Evolutionary conservation across 75 land plant genomes (phyloP).

Genomic region (Cryptomeria japonica): DNA sequence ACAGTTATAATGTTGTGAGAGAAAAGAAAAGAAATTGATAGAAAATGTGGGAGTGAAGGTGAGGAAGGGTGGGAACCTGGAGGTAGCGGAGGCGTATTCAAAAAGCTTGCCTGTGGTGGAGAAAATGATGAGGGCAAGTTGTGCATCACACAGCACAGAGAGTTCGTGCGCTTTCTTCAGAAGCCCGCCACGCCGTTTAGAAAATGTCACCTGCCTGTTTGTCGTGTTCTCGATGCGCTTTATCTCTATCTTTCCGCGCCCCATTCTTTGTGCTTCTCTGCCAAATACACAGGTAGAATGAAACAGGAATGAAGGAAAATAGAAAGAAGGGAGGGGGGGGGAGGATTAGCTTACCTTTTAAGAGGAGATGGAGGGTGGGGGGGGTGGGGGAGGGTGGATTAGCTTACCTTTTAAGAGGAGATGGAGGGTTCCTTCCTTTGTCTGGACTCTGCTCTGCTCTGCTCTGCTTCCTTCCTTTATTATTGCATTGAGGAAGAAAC

Average conservation of each 20-base stretch:
- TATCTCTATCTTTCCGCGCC: slow-evolving; percentile 35
- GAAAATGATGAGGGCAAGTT: slow-evolving; percentile 29
- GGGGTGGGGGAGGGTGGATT: too few species aligned
- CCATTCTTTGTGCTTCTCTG: slow-evolving; percentile 3
- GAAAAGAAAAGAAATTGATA: too few species aligned
- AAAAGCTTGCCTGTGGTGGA: slow-evolving; percentile 30
- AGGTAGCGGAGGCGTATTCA: neutral
- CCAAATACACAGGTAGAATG: too few species aligned
- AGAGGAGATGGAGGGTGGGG: too few species aligned
- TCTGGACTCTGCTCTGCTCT: too few species aligned
- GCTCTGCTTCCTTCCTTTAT: too few species aligned
- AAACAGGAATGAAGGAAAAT: too few species aligned
- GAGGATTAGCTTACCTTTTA: neutral
- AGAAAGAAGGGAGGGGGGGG: neutral
- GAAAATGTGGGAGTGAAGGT: too few species aligned
- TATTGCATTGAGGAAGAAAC: too few species aligned
- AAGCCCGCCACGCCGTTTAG: slow-evolving; percentile 32
- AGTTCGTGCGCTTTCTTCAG: slow-evolving; percentile 45
- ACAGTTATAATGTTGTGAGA: neutral
- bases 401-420: too few species aligned
- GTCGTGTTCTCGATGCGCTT: slow-evolving; percentile 31
- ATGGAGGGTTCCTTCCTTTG: too few species aligned
- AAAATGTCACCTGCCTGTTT: slow-evolving; percentile 27
- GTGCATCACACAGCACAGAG: slow-evolving; percentile 29
- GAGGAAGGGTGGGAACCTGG: neutral